Evolutionary conservation across 2,329 filamentous ascomycete species (phyloP), one percentile per base, ranked within the genome.

Genomic region (Fragosphaeria purpurea): DNA sequence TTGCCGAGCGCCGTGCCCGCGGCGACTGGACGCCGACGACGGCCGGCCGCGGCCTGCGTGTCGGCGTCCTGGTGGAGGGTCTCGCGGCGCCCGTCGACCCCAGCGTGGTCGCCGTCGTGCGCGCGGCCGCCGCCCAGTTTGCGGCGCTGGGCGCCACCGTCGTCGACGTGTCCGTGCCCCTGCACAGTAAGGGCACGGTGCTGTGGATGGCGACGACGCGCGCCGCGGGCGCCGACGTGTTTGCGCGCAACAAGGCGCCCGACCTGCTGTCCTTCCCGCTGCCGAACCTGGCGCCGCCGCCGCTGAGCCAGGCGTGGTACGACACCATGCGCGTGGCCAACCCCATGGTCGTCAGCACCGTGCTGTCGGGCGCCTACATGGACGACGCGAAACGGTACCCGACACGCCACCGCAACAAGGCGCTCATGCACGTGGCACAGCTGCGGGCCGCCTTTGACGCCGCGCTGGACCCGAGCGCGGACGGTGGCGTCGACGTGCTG

Each of bases 381-480:
- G 54, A 55, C 9, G 54, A 64, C 41, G 41, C 35, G 5, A 12
- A 44, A 4, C 56, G 57, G 5, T 67, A 60, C 45, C 61, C 62
- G 0, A 54, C 61, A 3, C 55, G 56, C 6, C 58, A 67, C 7
- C 65, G 70, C 37, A 67, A 65, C 37, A 75, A 76, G 60, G 71
- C 71, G 0, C 63, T 74, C 51, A 66, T 67, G 41, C 69, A 73
- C 50, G 68, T 70, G 1, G 67, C 68, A 45, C 61, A 74, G 58
- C 61, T 77, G 32, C 64, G 71, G 3, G 70, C 66, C 5, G 71
- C 70, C 4, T 77, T 77, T 57, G 72, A 76, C 55, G 53, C 56
- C 10, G 71, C 65, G 0, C 57, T 76, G 7, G 58, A 61, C 31
- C 10, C 11, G 3, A 13, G 32, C 6, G 37, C 30, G 11, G 47